These are phyloP conservation scores for Fusarium chaquense DNA, from an alignment of 2,329 filamentous ascomycete genomes.

Conservation along the genomic window DNA sequence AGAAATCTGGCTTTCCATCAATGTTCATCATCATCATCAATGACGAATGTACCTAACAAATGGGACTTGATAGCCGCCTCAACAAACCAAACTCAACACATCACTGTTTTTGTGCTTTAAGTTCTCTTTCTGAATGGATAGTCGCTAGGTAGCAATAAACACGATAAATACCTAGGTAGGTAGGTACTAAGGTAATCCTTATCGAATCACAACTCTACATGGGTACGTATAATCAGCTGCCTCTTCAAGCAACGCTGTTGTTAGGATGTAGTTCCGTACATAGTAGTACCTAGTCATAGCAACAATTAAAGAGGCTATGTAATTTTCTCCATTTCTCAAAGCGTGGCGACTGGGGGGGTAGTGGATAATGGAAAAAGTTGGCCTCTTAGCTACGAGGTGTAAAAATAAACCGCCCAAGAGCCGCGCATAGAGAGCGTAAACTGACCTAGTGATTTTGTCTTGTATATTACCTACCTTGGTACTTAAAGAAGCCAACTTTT, in stretches of 20 bases:
- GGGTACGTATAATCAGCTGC: slow-evolving; percentile 26
- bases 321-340: slow-evolving; percentile 28
- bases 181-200: no score
- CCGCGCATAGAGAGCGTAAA: neutral
- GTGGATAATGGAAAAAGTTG: neutral
- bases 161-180: no score
- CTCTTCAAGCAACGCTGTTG: slow-evolving; percentile 14
- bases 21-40: neutral
- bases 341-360: slow-evolving; percentile 9
- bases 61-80: neutral
- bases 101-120: neutral
- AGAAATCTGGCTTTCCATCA: slow-evolving; percentile 21
- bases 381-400: neutral
- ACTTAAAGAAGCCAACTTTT: neutral
- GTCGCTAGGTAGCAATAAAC: no score
- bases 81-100: neutral
- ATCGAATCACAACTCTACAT: neutral
- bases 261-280: neutral
- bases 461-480: neutral
- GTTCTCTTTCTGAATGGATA: neutral
- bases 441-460: neutral
- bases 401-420: neutral
- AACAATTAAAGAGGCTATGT: slow-evolving; percentile 24
- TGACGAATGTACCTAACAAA: slow-evolving; percentile 11
- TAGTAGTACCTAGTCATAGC: slow-evolving; percentile 5